Conservation (phyloP, 768 basidiomycete species). For the Psilocybe sp. region DNA sequence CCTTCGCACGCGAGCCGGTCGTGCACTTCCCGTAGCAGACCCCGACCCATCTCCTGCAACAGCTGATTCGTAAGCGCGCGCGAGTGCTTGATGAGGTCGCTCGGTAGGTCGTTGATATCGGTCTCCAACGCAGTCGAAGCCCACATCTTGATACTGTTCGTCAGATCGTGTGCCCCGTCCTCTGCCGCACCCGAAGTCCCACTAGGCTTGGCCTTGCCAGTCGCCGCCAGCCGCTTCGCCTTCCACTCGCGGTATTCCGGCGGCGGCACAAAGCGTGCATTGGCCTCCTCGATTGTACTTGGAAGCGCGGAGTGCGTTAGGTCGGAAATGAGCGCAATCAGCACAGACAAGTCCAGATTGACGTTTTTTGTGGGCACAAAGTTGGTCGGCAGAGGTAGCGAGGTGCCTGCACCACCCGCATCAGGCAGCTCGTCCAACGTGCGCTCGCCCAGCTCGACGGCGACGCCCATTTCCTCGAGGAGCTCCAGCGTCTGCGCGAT, state of each 20-base stretch:
- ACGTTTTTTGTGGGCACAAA: conserved; percentile 55
- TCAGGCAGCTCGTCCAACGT: conserved; percentile 20
- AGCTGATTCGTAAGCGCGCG: conserved; percentile 71
- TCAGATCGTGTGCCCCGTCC: no score
- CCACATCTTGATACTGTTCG: no score
- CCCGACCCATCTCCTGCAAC: conserved; percentile 68
- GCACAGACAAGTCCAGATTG: conserved; percentile 80
- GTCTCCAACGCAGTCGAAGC: conserved; percentile 15
- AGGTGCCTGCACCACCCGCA: not conserved
- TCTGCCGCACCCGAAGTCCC: not conserved
- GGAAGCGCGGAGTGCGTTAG: conserved; percentile 76
- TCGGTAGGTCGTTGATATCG: conserved; percentile 28
- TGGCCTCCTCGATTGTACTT: conserved; percentile 49
- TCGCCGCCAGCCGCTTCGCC: conserved; percentile 24
- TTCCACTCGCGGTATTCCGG: conserved; percentile 63
- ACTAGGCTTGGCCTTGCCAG: conserved; percentile 12
- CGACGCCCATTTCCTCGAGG: conserved; percentile 61
- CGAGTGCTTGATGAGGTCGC: conserved; percentile 52
- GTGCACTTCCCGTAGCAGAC: conserved; percentile 60
- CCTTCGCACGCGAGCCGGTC: conserved; percentile 33
- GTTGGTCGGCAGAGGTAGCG: conserved; percentile 5
- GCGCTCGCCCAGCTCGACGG: conserved; percentile 65
- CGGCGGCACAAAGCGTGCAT: conserved; percentile 61
- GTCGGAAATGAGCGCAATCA: conserved; percentile 83
- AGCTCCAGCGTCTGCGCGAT: conserved; percentile 56